Percentiles rank a stretch among this genome's conserved stretches.
These are phyloP conservation scores for Ogataea nitratoaversa DNA, from an alignment of 805 yeast genomes.

Conservation along the genomic window DNA sequence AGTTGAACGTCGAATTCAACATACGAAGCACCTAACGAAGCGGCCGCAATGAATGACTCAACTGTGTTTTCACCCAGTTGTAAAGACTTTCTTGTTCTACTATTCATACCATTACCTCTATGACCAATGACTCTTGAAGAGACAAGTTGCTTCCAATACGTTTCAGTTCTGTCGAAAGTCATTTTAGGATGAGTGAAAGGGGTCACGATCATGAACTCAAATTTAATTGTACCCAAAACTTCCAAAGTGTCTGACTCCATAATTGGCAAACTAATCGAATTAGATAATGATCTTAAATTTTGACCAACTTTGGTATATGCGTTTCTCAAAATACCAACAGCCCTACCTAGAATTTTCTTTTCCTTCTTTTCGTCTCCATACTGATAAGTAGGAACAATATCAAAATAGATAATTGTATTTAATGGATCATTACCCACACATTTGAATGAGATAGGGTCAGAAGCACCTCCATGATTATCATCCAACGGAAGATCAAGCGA, in stretches of 20 bases:
- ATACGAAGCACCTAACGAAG: slow-evolving; percentile 91
- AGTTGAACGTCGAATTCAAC: slow-evolving; percentile 96
- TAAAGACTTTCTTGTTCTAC: slow-evolving; percentile 63
- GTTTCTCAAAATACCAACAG: slow-evolving; percentile 65
- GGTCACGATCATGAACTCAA: slow-evolving; percentile 67
- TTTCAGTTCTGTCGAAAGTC: slow-evolving; percentile 62
- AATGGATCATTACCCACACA: slow-evolving; percentile 44
- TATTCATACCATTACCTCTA: slow-evolving; percentile 90
- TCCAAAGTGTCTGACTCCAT: slow-evolving; percentile 68
- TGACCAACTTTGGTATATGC: slow-evolving; percentile 65
- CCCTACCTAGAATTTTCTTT: slow-evolving; percentile 69
- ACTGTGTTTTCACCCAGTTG: slow-evolving; percentile 95
- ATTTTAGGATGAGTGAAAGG: slow-evolving; percentile 71
- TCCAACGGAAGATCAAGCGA: slow-evolving; percentile 79
- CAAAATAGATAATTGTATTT: slow-evolving; percentile 66
- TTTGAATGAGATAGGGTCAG: slow-evolving; percentile 73
- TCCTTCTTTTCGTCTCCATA: slow-evolving; percentile 18
- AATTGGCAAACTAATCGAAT: slow-evolving; percentile 67
- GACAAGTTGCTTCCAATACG: slow-evolving; percentile 88
- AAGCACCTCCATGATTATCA: slow-evolving; percentile 64
- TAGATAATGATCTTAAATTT: slow-evolving; percentile 62
- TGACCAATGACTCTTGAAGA: slow-evolving; percentile 93
- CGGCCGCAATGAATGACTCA: slow-evolving; percentile 93
- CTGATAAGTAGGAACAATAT: slow-evolving; percentile 85
- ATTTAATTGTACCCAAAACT: slow-evolving; percentile 70